These are phyloP conservation scores for Suillus variegatus DNA, from an alignment of 768 basidiomycete genomes.

Conservation along the genomic window DNA sequence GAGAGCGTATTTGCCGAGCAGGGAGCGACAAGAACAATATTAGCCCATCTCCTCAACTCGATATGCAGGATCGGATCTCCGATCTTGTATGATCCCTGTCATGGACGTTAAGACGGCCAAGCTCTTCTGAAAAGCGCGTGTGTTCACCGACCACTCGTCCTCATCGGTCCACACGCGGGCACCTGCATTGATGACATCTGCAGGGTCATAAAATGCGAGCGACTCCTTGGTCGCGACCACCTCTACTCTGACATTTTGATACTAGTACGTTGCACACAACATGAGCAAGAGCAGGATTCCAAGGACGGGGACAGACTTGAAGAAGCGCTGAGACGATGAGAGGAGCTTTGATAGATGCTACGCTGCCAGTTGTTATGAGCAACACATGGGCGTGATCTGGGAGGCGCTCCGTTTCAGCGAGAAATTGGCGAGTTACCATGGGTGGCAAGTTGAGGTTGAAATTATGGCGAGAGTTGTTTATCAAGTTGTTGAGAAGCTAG, in stretches of 20 bases:
- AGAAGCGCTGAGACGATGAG: too few relatives aligned
- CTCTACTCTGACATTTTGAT: conserved; percentile 73
- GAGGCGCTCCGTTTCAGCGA: conserved; percentile 11
- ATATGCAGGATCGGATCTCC: conserved; percentile 89
- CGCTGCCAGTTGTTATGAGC: too few relatives aligned
- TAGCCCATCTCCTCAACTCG: too few relatives aligned
- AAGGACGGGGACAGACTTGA: too few relatives aligned
- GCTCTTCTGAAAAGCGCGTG: neutral
- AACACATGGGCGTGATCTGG: too few relatives aligned
- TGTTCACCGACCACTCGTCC: conserved; percentile 26
- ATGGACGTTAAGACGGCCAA: neutral
- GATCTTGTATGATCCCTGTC: conserved; percentile 69
- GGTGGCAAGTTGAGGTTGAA: neutral
- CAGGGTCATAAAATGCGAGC: conserved; percentile 70
- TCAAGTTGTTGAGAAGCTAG: too few relatives aligned
- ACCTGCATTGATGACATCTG: conserved; percentile 50
- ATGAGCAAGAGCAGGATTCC: too few relatives aligned
- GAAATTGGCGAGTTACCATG: conserved; percentile 17
- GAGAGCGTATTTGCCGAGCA: conserved; percentile 83
- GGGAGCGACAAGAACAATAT: too few relatives aligned
- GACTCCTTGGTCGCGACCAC: conserved; percentile 83
- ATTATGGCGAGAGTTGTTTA: neutral
- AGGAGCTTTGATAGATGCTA: too few relatives aligned
- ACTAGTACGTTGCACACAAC: conserved; percentile 42
- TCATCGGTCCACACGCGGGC: conserved; percentile 84